A percentile compares a stretch with the other conserved stretches of the same genome.
Evolutionary conservation across 345 rosid genomes (phyloP).

Genomic region (Cardamine occulta): DNA sequence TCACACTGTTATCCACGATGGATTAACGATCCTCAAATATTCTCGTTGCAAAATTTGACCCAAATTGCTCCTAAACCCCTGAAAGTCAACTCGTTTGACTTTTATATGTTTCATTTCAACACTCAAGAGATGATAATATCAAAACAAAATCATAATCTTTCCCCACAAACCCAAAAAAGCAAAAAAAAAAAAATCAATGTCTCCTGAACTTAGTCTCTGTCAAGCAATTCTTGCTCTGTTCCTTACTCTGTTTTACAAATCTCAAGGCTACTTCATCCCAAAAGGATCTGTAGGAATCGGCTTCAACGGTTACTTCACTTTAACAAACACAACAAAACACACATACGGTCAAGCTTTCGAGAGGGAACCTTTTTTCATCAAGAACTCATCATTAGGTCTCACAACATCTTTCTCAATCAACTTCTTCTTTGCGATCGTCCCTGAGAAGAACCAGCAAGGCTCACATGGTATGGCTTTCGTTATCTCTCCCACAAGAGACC

Average conservation of each 20-base stretch:
- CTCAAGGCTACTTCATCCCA: conserved; percentile 27
- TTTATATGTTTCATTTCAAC: conserved; percentile 17
- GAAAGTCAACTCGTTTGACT: conserved; percentile 23
- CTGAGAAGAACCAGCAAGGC: conserved; percentile 37
- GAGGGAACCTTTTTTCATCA: conserved; percentile 43
- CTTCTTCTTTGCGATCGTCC: conserved; percentile 61
- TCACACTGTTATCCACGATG: conserved; percentile 1
- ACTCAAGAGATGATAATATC: conserved; percentile 1
- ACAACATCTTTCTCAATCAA: conserved; percentile 57
- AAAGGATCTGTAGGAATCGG: conserved; percentile 35
- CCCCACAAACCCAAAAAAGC: not conserved
- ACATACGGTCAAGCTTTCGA: conserved; percentile 56
- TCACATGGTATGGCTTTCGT: conserved; percentile 66
- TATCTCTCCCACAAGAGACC: conserved; percentile 52
- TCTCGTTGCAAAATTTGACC: conserved; percentile 24
- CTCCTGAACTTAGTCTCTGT: conserved; percentile 1
- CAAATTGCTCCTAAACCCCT: not conserved
- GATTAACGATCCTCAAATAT: not conserved
- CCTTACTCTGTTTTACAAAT: conserved; percentile 19
- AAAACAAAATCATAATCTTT: conserved; percentile 1
- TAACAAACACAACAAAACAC: conserved; percentile 50
- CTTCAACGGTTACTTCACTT: conserved; percentile 48
- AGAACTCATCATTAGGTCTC: conserved; percentile 46
- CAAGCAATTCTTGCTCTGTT: conserved; percentile 34
- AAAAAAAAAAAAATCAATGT: conserved; percentile 31